Conservation (phyloP, 768 basidiomycete species). For the Sporobolomyces roseus region DNA sequence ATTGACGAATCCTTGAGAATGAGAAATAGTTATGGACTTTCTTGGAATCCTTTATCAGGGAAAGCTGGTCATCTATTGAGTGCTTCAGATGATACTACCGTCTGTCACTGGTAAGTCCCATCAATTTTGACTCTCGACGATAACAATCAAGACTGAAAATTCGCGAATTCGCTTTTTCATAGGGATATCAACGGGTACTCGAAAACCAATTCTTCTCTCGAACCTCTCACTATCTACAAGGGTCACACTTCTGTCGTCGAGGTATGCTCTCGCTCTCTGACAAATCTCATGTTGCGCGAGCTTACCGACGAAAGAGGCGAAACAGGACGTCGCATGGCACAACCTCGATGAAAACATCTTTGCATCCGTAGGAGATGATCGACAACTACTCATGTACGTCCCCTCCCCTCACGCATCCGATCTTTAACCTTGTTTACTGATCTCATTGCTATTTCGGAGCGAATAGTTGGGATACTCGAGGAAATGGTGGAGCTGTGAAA, state of each 20-base stretch:
- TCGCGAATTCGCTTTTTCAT: neutral
- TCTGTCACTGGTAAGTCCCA: conserved; percentile 75
- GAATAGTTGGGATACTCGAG: conserved; percentile 93
- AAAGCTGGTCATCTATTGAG: conserved; percentile 81
- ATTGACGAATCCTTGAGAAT: neutral
- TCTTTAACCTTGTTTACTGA: conserved; percentile 19
- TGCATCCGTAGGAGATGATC: conserved; percentile 94
- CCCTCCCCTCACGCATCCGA: too few species aligned
- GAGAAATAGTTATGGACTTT: conserved; percentile 72
- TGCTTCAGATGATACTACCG: conserved; percentile 91
- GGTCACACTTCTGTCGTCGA: conserved; percentile 91
- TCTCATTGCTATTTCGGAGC: too few species aligned
- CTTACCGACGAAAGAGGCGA: too few species aligned
- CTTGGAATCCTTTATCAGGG: conserved; percentile 70
- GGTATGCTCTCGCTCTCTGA: conserved; percentile 51
- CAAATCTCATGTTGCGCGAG: too few species aligned
- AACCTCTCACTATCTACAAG: conserved; percentile 74
- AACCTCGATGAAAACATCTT: conserved; percentile 73
- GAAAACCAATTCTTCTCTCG: conserved; percentile 70
- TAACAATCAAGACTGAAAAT: conserved; percentile 1
- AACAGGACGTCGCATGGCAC: conserved; percentile 95
- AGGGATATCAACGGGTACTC: conserved; percentile 90
- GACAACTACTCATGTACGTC: conserved; percentile 82
- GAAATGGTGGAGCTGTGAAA: conserved; percentile 54
- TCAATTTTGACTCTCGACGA: too few species aligned